Evolutionary conservation across 306 rosid species (phyloP).

Genomic region (Cicer chorassanicum): DNA sequence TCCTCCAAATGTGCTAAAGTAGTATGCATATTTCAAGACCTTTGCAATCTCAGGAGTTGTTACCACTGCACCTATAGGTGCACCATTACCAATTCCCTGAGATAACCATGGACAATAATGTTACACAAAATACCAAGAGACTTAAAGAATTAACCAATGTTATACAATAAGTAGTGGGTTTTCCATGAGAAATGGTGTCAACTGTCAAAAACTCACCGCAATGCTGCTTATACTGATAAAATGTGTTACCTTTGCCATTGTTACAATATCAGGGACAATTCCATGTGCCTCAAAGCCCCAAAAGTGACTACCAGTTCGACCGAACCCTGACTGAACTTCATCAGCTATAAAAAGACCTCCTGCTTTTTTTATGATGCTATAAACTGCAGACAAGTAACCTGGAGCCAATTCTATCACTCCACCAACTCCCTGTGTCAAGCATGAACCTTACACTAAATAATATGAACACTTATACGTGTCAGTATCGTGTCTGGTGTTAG

Average conservation of each 20-base stretch:
- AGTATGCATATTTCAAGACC: slow-evolving; percentile 42
- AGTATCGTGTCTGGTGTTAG: too few relatives aligned
- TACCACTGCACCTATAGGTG: slow-evolving; percentile 58
- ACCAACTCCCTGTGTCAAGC: slow-evolving; percentile 58
- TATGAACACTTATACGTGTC: neutral
- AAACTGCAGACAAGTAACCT: slow-evolving; percentile 57
- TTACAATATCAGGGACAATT: slow-evolving; percentile 57
- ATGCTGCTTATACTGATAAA: slow-evolving; percentile 13
- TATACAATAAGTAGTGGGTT: neutral
- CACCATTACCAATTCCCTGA: slow-evolving; percentile 62
- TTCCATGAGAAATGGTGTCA: neutral
- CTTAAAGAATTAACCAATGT: slow-evolving; percentile 17
- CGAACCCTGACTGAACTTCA: slow-evolving; percentile 61
- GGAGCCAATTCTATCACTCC: slow-evolving; percentile 61
- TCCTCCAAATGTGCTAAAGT: slow-evolving; percentile 61
- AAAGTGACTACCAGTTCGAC: slow-evolving; percentile 55
- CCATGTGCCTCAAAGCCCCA: slow-evolving; percentile 67
- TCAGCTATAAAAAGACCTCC: slow-evolving; percentile 61
- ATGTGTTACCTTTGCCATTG: slow-evolving; percentile 58
- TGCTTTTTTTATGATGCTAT: slow-evolving; percentile 51
- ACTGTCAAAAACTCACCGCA: neutral
- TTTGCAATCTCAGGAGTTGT: slow-evolving; percentile 59
- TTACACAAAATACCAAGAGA: slow-evolving; percentile 15
- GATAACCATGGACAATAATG: slow-evolving; percentile 12
- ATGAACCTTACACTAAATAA: slow-evolving; percentile 21